These are phyloP conservation scores for Plasmodium gallinaceum DNA, from an alignment of 169 alveolate species.

Conservation along the genomic window DNA sequence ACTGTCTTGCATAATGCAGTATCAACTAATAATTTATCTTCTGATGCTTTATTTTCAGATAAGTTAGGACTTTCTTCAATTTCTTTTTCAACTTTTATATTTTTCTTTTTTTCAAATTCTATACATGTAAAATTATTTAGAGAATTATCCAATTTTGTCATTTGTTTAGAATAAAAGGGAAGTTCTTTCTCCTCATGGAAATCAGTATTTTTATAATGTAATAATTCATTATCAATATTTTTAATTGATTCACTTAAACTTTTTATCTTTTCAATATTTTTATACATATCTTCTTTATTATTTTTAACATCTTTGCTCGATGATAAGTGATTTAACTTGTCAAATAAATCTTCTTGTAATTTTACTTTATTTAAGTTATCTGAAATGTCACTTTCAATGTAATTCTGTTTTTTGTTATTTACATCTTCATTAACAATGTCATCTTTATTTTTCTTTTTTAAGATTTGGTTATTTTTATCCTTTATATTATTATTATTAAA, in stretches of 20 bases:
- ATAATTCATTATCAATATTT: slow-evolving; percentile 42
- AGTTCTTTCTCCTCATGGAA: slow-evolving; percentile 5
- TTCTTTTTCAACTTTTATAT: neutral
- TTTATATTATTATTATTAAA: neutral
- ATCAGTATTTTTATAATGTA: slow-evolving; percentile 10
- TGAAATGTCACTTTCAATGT: neutral
- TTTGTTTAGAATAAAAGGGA: slow-evolving; percentile 2
- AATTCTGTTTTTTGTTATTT: neutral
- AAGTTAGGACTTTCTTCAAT: slow-evolving; percentile 11
- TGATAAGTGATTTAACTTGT: neutral
- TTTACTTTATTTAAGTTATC: neutral
- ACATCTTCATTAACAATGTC: neutral
- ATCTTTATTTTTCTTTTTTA: neutral
- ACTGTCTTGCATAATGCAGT: slow-evolving; percentile 1
- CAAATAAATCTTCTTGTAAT: neutral
- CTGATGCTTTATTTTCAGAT: neutral
- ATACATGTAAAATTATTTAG: neutral
- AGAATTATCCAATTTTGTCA: slow-evolving; percentile 1
- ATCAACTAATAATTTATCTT: slow-evolving; percentile 13
- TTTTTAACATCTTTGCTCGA: neutral
- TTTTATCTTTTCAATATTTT: slow-evolving; percentile 42
- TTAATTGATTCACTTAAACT: slow-evolving; percentile 40
- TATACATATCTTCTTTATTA: neutral
- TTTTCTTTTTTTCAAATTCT: slow-evolving; percentile 5
- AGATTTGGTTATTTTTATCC: neutral